These are phyloP conservation scores for Apiospora sp. DNA, from an alignment of 2,329 filamentous ascomycete species.

Conservation along the genomic window DNA sequence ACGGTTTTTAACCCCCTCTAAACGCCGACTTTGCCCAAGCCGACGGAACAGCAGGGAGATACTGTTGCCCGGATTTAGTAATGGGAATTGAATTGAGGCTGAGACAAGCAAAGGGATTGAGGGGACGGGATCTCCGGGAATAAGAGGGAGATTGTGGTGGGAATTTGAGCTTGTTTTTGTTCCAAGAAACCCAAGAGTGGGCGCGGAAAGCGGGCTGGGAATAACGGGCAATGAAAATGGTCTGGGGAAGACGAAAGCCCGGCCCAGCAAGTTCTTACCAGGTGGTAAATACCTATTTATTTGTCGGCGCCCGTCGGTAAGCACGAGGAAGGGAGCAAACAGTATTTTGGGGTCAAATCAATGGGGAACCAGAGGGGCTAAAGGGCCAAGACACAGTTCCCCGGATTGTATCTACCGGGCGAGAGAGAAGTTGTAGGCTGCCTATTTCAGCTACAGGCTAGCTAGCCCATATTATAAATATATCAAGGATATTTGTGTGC, in stretches of 20 bases:
- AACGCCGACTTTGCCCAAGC: slow-evolving; percentile 3
- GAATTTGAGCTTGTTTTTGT: slow-evolving; percentile 23
- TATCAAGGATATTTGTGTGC: background rate
- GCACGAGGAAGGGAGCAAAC: background rate
- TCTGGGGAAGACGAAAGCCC: slow-evolving; percentile 1
- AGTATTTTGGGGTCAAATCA: slow-evolving; percentile 1
- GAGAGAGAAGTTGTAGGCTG: slow-evolving; percentile 1
- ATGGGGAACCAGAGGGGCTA: slow-evolving; percentile 10
- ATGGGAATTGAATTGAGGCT: background rate
- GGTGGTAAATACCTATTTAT: background rate
- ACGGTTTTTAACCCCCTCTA: background rate
- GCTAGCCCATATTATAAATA: background rate
- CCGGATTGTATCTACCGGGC: slow-evolving; percentile 6
- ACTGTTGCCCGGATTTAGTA: background rate
- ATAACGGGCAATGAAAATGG: slow-evolving; percentile 14
- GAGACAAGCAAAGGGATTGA: slow-evolving; percentile 14
- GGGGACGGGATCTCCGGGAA: slow-evolving; percentile 10
- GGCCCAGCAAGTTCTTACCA: background rate
- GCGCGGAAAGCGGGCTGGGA: slow-evolving; percentile 6
- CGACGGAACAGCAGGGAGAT: background rate
- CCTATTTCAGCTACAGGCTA: background rate
- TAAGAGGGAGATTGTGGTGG: slow-evolving; percentile 18
- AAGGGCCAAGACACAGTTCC: background rate
- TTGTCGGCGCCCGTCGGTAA: background rate
- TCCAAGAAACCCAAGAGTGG: background rate